Conservation (phyloP, 2,329 filamentous ascomycete genomes). For the Stachybotrys chlorohalonatus region DNA sequence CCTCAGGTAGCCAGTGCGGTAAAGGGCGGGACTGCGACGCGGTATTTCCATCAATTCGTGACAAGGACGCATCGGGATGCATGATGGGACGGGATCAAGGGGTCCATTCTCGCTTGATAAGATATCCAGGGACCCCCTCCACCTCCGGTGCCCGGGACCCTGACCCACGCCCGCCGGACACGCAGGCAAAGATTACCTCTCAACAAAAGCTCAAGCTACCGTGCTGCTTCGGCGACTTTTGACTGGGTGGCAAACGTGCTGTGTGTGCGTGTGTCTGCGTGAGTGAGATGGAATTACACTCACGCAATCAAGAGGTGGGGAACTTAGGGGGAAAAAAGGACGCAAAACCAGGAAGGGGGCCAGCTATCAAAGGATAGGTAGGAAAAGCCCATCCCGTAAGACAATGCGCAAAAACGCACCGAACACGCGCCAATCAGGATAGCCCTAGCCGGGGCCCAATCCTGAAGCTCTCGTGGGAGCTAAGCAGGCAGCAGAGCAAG, state of each 20-base stretch:
- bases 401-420: neutral
- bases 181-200: neutral
- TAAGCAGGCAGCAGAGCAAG: neutral
- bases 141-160: neutral
- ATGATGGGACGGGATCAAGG: neutral
- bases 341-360: neutral
- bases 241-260: neutral
- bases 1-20: too few species aligned
- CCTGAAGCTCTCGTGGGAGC: neutral
- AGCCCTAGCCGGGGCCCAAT: neutral
- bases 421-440: neutral
- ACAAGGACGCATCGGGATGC: neutral
- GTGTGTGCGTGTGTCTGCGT: neutral
- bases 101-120: neutral
- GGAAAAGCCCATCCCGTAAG: neutral
- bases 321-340: neutral
- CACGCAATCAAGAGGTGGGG: neutral
- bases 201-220: neutral
- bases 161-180: too few species aligned
- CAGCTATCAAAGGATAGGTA: neutral
- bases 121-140: neutral
- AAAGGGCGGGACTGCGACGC: neutral
- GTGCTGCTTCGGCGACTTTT: neutral
- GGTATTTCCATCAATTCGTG: neutral
- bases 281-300: neutral